Evolutionary conservation across 129 eudicot species (phyloP).

Genomic region (Calendula officinalis): DNA sequence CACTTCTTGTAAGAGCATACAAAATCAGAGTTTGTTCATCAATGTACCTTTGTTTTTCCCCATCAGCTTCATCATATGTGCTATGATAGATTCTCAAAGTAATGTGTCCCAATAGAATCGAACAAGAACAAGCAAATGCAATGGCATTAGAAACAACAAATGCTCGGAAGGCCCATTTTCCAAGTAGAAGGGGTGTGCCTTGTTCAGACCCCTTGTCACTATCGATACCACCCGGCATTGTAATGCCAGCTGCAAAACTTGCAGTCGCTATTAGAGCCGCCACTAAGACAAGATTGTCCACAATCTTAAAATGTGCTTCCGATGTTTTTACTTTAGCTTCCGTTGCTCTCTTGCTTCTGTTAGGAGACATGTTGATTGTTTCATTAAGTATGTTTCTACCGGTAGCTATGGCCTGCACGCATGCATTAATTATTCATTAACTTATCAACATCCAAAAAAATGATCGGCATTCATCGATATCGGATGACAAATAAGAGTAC

Average conservation of each 20-base stretch:
- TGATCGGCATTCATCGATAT: too few relatives aligned
- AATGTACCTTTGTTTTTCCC: not conserved
- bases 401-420: not conserved
- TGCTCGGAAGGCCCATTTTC: not conserved
- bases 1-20: not conserved
- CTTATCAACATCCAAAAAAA: too few relatives aligned
- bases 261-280: not conserved
- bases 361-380: not conserved
- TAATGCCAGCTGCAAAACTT: not conserved
- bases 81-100: not conserved
- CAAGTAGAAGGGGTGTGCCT: not conserved
- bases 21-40: not conserved
- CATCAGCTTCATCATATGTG: not conserved
- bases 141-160: not conserved
- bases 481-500: too few relatives aligned
- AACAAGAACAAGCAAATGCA: not conserved
- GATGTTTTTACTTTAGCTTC: not conserved
- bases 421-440: too few relatives aligned
- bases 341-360: too few relatives aligned
- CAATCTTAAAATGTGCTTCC: not conserved
- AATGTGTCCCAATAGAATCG: conserved; percentile 1
- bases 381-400: not conserved
- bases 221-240: not conserved
- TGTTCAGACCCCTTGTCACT: not conserved
- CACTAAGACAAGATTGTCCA: not conserved